Evolutionary conservation across 305 asterid species (phyloP).

Genomic region (Ilex paraguariensis): DNA sequence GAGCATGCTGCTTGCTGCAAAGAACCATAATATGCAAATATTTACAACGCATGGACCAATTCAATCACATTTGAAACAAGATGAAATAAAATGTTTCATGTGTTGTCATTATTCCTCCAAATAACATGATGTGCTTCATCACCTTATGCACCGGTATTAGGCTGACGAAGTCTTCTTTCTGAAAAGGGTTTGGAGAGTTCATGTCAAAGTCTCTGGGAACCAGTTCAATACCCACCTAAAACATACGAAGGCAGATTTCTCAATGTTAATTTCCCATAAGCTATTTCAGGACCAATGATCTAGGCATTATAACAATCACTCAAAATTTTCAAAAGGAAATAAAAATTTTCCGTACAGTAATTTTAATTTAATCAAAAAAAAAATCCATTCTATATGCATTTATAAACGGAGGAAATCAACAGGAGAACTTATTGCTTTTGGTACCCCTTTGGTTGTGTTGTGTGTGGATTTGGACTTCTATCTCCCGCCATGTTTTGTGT

Average conservation of each 20-base stretch:
- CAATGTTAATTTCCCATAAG: slow-evolving; percentile 1
- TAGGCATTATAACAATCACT: no score
- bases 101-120: neutral
- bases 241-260: slow-evolving; percentile 19
- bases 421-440: no score
- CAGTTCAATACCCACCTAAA: slow-evolving; percentile 93
- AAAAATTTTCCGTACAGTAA: no score
- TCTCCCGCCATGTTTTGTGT: no score
- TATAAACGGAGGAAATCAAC: no score
- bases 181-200: slow-evolving; percentile 74
- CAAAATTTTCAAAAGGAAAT: no score
- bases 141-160: slow-evolving; percentile 99
- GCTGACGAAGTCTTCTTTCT: slow-evolving; percentile 77
- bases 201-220: slow-evolving; percentile 95
- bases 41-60: neutral
- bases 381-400: no score
- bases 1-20: slow-evolving; percentile 99
- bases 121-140: slow-evolving; percentile 2
- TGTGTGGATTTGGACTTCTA: no score
- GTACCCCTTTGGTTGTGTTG: no score
- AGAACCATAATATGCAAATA: slow-evolving; percentile 13
- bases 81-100: neutral
- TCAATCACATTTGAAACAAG: neutral
- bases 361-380: no score
- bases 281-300: no score